Evolutionary conservation across 2,329 filamentous ascomycete genomes (phyloP).

Genomic region (Orbilia brochopaga): DNA sequence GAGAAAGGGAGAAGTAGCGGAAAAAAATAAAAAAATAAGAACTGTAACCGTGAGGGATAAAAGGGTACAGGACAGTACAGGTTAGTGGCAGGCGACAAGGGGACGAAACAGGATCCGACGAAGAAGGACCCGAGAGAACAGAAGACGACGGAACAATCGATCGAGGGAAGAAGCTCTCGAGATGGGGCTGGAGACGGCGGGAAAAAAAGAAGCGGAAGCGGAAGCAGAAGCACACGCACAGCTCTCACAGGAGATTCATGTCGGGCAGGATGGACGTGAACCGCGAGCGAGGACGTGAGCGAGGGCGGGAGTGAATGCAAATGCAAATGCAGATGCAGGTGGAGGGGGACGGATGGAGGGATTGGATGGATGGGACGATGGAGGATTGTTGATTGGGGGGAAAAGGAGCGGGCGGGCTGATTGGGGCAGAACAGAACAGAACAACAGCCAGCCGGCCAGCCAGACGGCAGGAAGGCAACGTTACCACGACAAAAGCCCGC

Average conservation of each 20-base stretch:
- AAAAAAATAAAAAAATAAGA: conserved; percentile 42
- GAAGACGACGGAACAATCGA: conserved; percentile 7
- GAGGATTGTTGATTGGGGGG: conserved; percentile 19
- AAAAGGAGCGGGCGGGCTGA: conserved; percentile 34
- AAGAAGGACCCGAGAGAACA: conserved; percentile 8
- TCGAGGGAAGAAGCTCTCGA: background rate
- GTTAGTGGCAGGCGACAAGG: conserved; percentile 48
- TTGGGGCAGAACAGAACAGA: conserved; percentile 1
- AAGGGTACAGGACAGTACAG: conserved; percentile 39
- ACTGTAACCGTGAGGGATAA: conserved; percentile 24
- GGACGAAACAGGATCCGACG: conserved; percentile 22
- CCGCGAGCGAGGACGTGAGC: no score
- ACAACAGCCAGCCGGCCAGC: conserved; percentile 23
- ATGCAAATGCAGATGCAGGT: conserved; percentile 8
- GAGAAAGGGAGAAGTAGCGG: conserved; percentile 13
- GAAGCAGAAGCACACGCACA: no score
- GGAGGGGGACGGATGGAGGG: conserved; percentile 11
- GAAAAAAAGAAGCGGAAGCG: no score
- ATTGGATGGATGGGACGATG: conserved; percentile 14
- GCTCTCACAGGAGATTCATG: conserved; percentile 14
- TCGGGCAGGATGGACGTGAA: conserved; percentile 2
- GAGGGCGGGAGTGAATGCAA: background rate
- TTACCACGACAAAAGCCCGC: conserved; percentile 31
- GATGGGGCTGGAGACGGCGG: background rate
- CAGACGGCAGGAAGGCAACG: conserved; percentile 37